Base-by-base conservation (phyloP, 2,329 filamentous ascomycete genomes). In the Fonsecaea monophora region DNA sequence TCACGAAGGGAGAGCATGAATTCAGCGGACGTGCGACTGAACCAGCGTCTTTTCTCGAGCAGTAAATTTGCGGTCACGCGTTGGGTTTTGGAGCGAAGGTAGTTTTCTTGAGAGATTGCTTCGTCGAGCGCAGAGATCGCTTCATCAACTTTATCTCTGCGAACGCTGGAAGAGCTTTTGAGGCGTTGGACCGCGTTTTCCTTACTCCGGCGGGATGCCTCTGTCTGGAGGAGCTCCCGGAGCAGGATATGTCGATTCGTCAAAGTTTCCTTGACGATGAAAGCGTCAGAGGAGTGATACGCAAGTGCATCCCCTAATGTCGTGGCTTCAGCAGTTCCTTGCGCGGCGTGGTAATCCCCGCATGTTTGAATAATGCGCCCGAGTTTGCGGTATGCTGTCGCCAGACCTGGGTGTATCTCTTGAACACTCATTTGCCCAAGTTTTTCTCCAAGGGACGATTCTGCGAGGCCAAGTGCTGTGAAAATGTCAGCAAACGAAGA, bases 231-330 rank as follows among this genome's bases (percentile, higher is more conserved):
- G 67, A 98, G 89, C 75, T 99, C 95, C 66, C 95, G 92, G 53
- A 97, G 90, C 21, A 99, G 86, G 69, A 99, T 97, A 80, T 99
- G 95, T 12, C 95, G 91, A 81, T 99, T 99, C 3, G 95, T 99
- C 70, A 99, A 86, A 10, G 94, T 97, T 77, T 99, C 95, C 79
- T 99, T 99, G 72, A 98, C 95, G 73, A 98, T 96, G 77, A 97
- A 96, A 53, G 95, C 92, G 78, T 99, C 95, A 65, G 92, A 90
- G 53, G 93, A 97, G 80, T 98, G 93, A 77, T 98, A 97, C 74
- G 94, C 91, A 69, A 99, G 88, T 10, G 95, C 92, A 74, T 99
- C 95, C 54, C 92, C 93, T 59, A 99, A 86, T 1, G 94, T 97
- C 8, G 94, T 96, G 8, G 95, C 95, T 82, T 99, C 94, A 15